These are phyloP conservation scores for Hemerocallis citrina DNA, from an alignment of 106 monocot species.

Conservation along the genomic window DNA sequence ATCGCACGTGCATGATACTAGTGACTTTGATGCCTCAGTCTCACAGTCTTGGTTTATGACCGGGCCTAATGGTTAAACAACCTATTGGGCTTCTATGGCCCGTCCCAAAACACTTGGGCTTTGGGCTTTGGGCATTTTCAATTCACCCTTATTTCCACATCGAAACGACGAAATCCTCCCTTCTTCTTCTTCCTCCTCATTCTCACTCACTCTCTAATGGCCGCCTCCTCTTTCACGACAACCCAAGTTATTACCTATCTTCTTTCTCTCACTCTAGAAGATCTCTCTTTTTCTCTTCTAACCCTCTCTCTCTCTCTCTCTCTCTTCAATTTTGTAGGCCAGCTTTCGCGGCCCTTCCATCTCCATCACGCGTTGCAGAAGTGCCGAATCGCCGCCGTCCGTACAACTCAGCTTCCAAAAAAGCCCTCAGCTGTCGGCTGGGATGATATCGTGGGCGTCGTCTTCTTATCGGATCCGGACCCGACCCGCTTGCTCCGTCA, in stretches of 20 bases:
- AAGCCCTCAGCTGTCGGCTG: conserved; percentile 3
- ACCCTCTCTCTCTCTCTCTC: neutral
- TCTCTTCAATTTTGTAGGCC: neutral
- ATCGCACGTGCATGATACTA: no score
- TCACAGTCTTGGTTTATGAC: no score
- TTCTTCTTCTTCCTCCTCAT: neutral
- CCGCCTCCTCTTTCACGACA: neutral
- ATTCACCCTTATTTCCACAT: no score
- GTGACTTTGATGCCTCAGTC: no score
- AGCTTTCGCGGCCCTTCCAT: neutral
- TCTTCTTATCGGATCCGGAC: conserved; percentile 6
- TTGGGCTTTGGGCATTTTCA: no score
- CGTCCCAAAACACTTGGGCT: no score
- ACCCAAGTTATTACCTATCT: neutral
- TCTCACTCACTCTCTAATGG: neutral
- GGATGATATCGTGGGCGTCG: neutral
- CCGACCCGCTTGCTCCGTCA: conserved; percentile 1
- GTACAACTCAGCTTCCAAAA: neutral
- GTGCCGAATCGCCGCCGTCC: neutral
- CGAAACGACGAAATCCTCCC: no score
- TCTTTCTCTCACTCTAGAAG: no score
- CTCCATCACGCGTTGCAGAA: neutral
- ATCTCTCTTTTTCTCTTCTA: neutral
- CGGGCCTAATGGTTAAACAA: no score
- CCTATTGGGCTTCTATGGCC: no score